Evolutionary conservation across 2,329 filamentous ascomycete genomes (phyloP).

Genomic region (Sporothrix phasma): DNA sequence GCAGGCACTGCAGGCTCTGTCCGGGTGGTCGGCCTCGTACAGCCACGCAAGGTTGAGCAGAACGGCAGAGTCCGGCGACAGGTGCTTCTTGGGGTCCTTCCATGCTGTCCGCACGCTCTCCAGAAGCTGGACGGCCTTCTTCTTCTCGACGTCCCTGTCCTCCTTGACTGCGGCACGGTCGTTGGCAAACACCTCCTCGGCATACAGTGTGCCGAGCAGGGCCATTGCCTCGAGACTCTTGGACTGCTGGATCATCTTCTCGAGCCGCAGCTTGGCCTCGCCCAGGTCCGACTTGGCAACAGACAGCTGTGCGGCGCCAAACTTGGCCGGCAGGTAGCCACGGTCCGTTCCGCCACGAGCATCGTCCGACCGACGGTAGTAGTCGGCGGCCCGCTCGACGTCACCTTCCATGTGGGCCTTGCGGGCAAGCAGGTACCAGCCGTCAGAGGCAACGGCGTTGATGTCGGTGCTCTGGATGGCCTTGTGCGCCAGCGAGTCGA

Average conservation of each 20-base stretch:
- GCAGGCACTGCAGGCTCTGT: slow-evolving; percentile 87
- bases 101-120: slow-evolving; percentile 78
- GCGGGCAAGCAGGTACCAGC: slow-evolving; percentile 87
- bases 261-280: slow-evolving; percentile 83
- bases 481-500: slow-evolving; percentile 79
- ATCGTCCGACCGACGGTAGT: slow-evolving; percentile 82
- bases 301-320: slow-evolving; percentile 82
- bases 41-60: slow-evolving; percentile 84
- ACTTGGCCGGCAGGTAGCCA: slow-evolving; percentile 88
- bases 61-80: slow-evolving; percentile 73
- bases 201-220: slow-evolving; percentile 80
- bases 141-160: slow-evolving; percentile 74
- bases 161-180: slow-evolving; percentile 63
- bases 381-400: slow-evolving; percentile 65
- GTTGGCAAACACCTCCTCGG: slow-evolving; percentile 81
- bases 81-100: slow-evolving; percentile 85
- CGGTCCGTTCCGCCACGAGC: slow-evolving; percentile 84
- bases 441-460: slow-evolving; percentile 92
- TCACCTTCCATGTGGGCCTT: slow-evolving; percentile 83
- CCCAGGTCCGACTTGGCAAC: slow-evolving; percentile 76
- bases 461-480: slow-evolving; percentile 94
- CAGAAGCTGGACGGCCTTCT: slow-evolving; percentile 75
- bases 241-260: slow-evolving; percentile 85
- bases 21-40: slow-evolving; percentile 76
- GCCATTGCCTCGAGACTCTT: slow-evolving; percentile 84